Conservation (phyloP, 129 eudicot genomes). For the Tagetes patula region DNA sequence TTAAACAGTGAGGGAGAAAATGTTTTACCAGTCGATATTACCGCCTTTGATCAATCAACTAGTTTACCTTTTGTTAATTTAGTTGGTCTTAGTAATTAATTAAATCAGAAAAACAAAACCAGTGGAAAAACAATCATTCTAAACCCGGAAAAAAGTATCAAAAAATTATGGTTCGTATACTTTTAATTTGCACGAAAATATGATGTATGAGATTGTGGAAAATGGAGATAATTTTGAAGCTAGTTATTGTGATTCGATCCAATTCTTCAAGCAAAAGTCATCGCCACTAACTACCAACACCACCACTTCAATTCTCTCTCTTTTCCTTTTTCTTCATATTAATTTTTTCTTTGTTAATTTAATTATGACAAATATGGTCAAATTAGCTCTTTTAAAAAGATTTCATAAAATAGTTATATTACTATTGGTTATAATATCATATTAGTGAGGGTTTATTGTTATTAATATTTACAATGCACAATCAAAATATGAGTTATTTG, state of each 20-base stretch:
- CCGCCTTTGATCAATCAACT: too few species aligned
- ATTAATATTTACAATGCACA: too few species aligned
- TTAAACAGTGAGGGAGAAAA: too few species aligned
- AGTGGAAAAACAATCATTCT: not conserved
- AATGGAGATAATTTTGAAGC: slow-evolving; percentile 21
- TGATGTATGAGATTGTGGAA: slow-evolving; percentile 17
- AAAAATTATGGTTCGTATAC: not conserved
- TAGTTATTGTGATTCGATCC: slow-evolving; percentile 1
- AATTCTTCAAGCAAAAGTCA: slow-evolving; percentile 37
- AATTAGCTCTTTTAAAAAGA: not conserved
- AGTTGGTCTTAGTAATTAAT: too few species aligned
- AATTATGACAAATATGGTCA: not conserved
- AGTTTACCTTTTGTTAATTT: too few species aligned
- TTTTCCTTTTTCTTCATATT: not conserved
- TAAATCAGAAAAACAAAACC: too few species aligned
- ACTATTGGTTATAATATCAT: too few species aligned
- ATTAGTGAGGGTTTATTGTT: too few species aligned
- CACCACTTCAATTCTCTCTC: not conserved
- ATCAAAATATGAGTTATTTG: too few species aligned
- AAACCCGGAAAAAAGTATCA: too few species aligned
- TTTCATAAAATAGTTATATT: too few species aligned
- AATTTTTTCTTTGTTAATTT: not conserved
- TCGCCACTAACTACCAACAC: slow-evolving; percentile 34
- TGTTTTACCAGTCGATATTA: too few species aligned
- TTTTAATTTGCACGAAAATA: not conserved